Percentiles rank a stretch among this genome's conserved stretches.
These are phyloP conservation scores for Boletellus sp. DNA, from an alignment of 768 basidiomycete genomes.

Conservation along the genomic window DNA sequence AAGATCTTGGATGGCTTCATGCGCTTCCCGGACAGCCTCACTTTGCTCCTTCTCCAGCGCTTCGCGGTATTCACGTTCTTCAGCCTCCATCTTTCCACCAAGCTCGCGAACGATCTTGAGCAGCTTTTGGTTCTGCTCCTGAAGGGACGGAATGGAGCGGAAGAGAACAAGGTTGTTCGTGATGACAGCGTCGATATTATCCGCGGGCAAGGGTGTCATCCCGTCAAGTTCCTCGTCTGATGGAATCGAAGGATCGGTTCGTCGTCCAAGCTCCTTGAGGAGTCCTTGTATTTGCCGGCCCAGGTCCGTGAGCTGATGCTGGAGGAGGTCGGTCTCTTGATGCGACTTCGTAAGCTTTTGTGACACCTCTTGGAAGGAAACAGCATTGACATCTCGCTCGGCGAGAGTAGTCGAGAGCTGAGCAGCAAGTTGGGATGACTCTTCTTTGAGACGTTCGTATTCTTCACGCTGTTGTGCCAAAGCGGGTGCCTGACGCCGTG, in stretches of 20 bases:
- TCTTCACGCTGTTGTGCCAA: constrained; percentile 87
- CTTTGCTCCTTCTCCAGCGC: constrained; percentile 68
- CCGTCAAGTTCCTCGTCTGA: constrained; percentile 57
- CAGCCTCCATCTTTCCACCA: constrained; percentile 78
- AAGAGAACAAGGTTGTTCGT: constrained; percentile 87
- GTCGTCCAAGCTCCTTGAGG: constrained; percentile 74
- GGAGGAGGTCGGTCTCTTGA: constrained; percentile 63
- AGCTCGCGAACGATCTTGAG: constrained; percentile 81
- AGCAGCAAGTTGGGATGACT: constrained; percentile 74
- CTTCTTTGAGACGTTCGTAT: constrained; percentile 78
- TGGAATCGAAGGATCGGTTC: constrained; percentile 79
- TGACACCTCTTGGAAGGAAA: constrained; percentile 51
- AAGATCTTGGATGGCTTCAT: constrained; percentile 78
- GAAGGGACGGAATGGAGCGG: constrained; percentile 73
- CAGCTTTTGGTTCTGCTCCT: constrained; percentile 88
- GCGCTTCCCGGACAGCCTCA: constrained; percentile 83
- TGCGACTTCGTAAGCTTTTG: constrained; percentile 59
- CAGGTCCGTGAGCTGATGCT: constrained; percentile 77
- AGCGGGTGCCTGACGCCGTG: constrained; percentile 67
- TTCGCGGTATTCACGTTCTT: constrained; percentile 74
- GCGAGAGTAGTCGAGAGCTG: constrained; percentile 73
- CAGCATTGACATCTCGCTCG: constrained; percentile 67
- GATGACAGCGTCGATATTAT: constrained; percentile 75
- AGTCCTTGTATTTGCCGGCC: constrained; percentile 81
- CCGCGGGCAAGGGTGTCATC: constrained; percentile 43